Evolutionary conservation across 2,329 filamentous ascomycete genomes (phyloP).

Genomic region (Madurella mycetomatis): DNA sequence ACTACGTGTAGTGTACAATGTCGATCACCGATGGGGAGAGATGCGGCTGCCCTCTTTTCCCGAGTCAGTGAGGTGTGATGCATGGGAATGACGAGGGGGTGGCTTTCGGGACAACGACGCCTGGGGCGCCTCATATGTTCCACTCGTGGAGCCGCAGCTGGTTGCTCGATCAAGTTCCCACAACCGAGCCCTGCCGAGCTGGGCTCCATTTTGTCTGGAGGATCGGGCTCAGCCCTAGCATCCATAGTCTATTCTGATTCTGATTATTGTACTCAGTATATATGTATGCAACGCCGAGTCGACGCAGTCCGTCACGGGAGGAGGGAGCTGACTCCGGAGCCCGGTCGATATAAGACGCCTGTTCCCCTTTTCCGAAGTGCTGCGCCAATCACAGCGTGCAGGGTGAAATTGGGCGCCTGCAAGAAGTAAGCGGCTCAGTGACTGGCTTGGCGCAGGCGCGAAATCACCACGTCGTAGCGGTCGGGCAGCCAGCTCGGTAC

Average conservation of each 20-base stretch:
- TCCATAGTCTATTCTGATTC: background rate
- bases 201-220: background rate
- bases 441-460: slow-evolving; percentile 3
- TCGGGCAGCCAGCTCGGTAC: too few relatives aligned
- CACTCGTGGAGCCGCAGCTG: too few relatives aligned
- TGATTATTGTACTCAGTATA: too few relatives aligned
- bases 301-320: background rate
- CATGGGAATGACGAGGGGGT: background rate
- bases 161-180: too few relatives aligned
- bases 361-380: background rate
- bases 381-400: background rate
- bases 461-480: slow-evolving; percentile 5
- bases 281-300: too few relatives aligned
- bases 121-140: background rate
- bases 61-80: background rate
- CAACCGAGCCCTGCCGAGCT: background rate
- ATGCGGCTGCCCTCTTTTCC: background rate
- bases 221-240: slow-evolving; percentile 5
- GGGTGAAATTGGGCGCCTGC: slow-evolving; percentile 3
- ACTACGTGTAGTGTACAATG: too few relatives aligned
- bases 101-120: background rate
- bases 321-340: background rate
- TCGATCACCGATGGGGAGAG: background rate
- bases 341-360: too few relatives aligned
- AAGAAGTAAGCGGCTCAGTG: background rate